Conservation (phyloP, 176 grass and related monocot species). For the Poa pratensis region DNA sequence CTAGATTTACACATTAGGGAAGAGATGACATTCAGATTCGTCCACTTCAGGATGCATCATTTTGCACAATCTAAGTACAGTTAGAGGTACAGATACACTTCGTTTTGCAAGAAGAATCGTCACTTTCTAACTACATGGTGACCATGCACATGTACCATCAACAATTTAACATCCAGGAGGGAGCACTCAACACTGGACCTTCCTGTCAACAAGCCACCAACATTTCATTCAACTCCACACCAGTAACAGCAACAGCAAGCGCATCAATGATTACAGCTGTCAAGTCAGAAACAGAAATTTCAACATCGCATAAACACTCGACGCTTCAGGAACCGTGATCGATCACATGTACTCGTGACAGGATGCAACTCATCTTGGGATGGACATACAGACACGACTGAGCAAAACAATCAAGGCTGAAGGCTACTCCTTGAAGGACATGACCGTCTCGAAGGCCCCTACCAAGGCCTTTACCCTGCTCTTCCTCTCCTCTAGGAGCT, state of each 20-base stretch:
- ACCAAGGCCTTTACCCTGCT: conserved; percentile 86
- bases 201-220: conserved; percentile 14
- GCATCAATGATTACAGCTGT: conserved; percentile 10
- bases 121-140: not conserved
- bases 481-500: conserved; percentile 74
- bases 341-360: conserved; percentile 27
- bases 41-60: not conserved
- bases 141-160: not conserved
- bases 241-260: conserved; percentile 8
- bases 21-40: not conserved
- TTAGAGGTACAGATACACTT: not conserved
- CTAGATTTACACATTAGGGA: not conserved
- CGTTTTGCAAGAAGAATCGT: not conserved
- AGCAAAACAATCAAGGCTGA: conserved; percentile 20
- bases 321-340: conserved; percentile 14
- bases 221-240: conserved; percentile 39
- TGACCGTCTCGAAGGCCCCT: conserved; percentile 82
- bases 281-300: conserved; percentile 24
- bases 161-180: not conserved
- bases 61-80: not conserved
- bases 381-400: not conserved
- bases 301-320: conserved; percentile 44
- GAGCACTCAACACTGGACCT: conserved; percentile 10
- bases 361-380: conserved; percentile 5
- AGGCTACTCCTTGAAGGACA: conserved; percentile 53